Evolutionary conservation across 2,329 filamentous ascomycete genomes (phyloP).

Genomic region (Aspergillus brasiliensis): DNA sequence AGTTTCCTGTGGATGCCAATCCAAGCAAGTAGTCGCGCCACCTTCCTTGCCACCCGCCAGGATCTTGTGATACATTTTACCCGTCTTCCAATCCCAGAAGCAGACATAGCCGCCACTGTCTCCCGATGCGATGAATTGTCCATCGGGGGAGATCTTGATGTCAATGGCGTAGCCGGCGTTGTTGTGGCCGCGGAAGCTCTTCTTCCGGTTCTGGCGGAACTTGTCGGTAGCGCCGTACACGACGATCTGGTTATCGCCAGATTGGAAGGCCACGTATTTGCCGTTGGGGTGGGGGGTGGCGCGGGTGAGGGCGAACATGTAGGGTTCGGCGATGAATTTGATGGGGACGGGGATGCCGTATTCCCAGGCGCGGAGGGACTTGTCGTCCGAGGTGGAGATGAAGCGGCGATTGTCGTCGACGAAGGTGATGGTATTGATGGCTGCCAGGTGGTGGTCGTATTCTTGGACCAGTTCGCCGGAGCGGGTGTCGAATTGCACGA

Average conservation of each 20-base stretch:
- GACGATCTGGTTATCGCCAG: slow-evolving; percentile 92
- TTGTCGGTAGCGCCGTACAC: slow-evolving; percentile 94
- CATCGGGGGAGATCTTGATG: slow-evolving; percentile 83
- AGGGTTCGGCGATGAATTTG: slow-evolving; percentile 95
- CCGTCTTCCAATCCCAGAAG: slow-evolving; percentile 99
- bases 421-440: slow-evolving; percentile 96
- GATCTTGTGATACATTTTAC: slow-evolving; percentile 98
- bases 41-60: slow-evolving; percentile 69
- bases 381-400: slow-evolving; percentile 97
- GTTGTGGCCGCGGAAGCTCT: slow-evolving; percentile 93
- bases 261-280: slow-evolving; percentile 94
- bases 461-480: slow-evolving; percentile 85
- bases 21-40: slow-evolving; percentile 78
- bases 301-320: slow-evolving; percentile 96
- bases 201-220: slow-evolving; percentile 96
- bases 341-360: slow-evolving; percentile 98
- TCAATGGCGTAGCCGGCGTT: slow-evolving; percentile 93
- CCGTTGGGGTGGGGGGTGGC: slow-evolving; percentile 81
- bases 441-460: slow-evolving; percentile 97
- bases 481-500: slow-evolving; percentile 92
- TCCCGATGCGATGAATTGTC: slow-evolving; percentile 84
- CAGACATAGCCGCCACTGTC: slow-evolving; percentile 87
- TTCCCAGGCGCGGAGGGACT: slow-evolving; percentile 94
- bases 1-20: slow-evolving; percentile 97
- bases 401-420: slow-evolving; percentile 93